Conservation (phyloP, 176 grass and related monocot genomes). For the Zizania latifolia region DNA sequence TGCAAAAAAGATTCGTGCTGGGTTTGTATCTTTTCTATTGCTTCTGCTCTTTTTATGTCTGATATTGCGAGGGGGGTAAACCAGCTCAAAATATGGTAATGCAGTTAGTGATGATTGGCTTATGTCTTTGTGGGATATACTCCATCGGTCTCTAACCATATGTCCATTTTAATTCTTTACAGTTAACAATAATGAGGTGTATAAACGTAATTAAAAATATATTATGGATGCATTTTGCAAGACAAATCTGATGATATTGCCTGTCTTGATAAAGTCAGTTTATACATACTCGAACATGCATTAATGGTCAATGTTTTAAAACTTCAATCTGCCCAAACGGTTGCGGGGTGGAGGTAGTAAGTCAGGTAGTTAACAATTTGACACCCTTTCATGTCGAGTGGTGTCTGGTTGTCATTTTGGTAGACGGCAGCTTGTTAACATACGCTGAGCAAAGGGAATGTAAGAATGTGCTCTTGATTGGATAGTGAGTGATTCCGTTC, state of each 20-base stretch:
- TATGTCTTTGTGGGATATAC: not conserved
- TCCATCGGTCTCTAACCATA: no score
- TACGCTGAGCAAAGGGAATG: not conserved
- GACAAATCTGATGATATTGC: not conserved
- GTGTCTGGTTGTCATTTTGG: not conserved
- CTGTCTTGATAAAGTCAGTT: not conserved
- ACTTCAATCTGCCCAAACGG: not conserved
- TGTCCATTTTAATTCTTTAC: not conserved
- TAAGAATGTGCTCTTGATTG: not conserved
- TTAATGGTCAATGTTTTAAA: not conserved
- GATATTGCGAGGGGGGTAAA: not conserved
- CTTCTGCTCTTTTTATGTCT: not conserved
- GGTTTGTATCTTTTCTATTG: slow-evolving; percentile 26
- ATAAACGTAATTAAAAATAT: not conserved
- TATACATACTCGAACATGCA: not conserved
- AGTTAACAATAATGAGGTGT: not conserved
- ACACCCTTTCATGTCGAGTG: not conserved
- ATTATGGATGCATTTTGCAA: not conserved
- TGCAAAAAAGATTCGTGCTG: slow-evolving; percentile 50
- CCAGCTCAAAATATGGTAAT: not conserved
- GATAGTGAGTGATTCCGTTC: not conserved
- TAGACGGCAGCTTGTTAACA: not conserved
- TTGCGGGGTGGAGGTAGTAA: not conserved
- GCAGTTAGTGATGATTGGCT: slow-evolving; percentile 1
- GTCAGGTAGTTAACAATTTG: not conserved